These are phyloP conservation scores for Diaporthe eres DNA, from an alignment of 2,329 filamentous ascomycete species.

Conservation along the genomic window DNA sequence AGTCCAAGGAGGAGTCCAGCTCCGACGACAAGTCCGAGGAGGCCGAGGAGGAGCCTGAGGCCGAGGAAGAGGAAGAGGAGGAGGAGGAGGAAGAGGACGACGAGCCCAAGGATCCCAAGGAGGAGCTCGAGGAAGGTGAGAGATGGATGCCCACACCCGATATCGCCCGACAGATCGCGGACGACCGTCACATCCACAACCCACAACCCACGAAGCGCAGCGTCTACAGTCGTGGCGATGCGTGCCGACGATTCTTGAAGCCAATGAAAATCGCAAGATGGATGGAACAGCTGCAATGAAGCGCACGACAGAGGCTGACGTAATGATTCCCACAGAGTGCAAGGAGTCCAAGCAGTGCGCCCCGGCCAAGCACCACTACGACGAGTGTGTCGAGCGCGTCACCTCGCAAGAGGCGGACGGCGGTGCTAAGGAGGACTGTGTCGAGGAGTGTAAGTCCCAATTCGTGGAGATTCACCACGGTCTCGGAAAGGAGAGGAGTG, in stretches of 20 bases:
- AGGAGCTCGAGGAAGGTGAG: conserved; percentile 92
- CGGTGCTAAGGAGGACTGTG: conserved; percentile 90
- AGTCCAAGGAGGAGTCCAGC: conserved; percentile 53
- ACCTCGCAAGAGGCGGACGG: conserved; percentile 77
- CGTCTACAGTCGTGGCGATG: background rate
- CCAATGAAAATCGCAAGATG: background rate
- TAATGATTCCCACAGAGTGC: conserved; percentile 78
- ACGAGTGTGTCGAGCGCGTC: conserved; percentile 97
- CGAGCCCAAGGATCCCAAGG: conserved; percentile 88
- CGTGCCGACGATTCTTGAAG: background rate
- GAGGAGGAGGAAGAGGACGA: conserved; percentile 89
- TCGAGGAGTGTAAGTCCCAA: conserved; percentile 92
- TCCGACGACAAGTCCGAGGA: conserved; percentile 61
- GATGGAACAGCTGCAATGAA: background rate
- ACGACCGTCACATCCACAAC: background rate
- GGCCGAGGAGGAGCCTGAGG: conserved; percentile 56
- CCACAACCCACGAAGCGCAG: background rate
- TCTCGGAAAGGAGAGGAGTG: background rate
- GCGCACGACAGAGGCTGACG: conserved; percentile 35
- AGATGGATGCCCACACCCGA: conserved; percentile 47
- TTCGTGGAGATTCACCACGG: background rate
- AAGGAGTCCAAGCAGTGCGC: conserved; percentile 87
- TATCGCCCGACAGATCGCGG: background rate
- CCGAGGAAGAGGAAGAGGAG: conserved; percentile 80
- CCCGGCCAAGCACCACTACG: conserved; percentile 95